phyloP scores from a whole-genome alignment of 352 stramenopile genomes.

The Phytophthora hibernalis region DNA sequence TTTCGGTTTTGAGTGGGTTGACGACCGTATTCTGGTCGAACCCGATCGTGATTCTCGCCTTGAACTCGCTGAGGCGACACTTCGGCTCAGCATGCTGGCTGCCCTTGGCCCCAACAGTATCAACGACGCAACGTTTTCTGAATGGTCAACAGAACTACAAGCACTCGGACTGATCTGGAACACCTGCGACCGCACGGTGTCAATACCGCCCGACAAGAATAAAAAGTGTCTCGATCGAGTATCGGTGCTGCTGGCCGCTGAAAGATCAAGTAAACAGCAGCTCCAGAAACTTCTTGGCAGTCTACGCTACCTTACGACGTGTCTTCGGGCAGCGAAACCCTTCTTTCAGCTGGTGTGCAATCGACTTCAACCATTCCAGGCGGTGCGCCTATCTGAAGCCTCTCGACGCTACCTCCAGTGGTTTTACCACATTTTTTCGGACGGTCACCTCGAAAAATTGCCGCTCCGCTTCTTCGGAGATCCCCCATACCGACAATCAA shows the following conservation, averaged over 20 bases:
- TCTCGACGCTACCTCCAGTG: neutral
- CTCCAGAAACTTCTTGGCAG: conserved; percentile 26
- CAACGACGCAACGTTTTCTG: conserved; percentile 42
- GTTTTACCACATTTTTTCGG: neutral
- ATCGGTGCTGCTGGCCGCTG: neutral
- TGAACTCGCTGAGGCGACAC: conserved; percentile 1
- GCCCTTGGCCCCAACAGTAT: conserved; percentile 25
- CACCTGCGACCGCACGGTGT: conserved; percentile 1
- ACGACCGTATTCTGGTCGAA: conserved; percentile 42
- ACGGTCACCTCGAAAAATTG: conserved; percentile 5
- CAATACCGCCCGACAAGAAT: conserved; percentile 29
- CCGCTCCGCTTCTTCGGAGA: neutral
- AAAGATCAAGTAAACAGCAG: neutral
- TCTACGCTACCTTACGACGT: conserved; percentile 30
- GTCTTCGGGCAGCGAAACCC: conserved; percentile 11
- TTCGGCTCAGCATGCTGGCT: conserved; percentile 27
- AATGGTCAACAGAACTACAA: conserved; percentile 13
- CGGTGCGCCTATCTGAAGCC: neutral
- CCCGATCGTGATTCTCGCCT: neutral
- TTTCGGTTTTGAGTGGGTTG: conserved; percentile 41
- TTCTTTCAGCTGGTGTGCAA: conserved; percentile 21
- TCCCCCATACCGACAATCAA: neutral
- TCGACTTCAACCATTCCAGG: neutral
- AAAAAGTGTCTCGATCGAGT: conserved; percentile 15
- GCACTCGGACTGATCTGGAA: conserved; percentile 27